Percentiles rank a stretch among this genome's conserved stretches.
phyloP scores from a whole-genome alignment of 164 flowering plant genomes.

The Santalum album region DNA sequence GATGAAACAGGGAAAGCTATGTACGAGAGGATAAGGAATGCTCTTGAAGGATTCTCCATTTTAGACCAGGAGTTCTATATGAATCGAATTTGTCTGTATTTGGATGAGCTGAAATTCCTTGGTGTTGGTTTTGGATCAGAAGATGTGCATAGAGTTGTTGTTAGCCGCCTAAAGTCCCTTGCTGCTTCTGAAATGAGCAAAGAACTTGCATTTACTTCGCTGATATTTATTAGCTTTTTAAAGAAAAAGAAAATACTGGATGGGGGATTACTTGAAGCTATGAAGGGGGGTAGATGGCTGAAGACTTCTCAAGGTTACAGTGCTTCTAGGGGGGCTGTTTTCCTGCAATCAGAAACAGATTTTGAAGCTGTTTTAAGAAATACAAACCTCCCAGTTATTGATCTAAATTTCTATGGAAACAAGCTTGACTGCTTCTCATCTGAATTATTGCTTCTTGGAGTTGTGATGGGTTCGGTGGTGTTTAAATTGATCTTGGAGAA shows the following conservation, averaged over 20 bases:
- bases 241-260: not conserved
- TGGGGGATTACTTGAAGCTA: not conserved
- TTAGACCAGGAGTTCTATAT: conserved; percentile 9
- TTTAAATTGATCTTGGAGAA: no score
- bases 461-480: not conserved
- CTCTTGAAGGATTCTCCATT: no score
- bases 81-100: conserved; percentile 7
- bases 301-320: not conserved
- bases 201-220: not conserved
- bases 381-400: not conserved
- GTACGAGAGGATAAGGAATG: no score
- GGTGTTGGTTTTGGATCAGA: conserved; percentile 16
- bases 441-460: not conserved
- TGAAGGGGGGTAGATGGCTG: not conserved
- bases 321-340: not conserved
- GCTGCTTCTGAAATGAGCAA: conserved; percentile 29
- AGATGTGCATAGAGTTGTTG: conserved; percentile 17
- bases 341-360: not conserved
- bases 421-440: not conserved
- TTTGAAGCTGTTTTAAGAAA: not conserved
- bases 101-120: conserved; percentile 16
- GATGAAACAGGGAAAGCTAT: not conserved
- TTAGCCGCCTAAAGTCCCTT: conserved; percentile 7
- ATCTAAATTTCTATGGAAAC: not conserved
- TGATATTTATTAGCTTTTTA: not conserved